Evolutionary conservation across 1,284 basidiomycete genomes (phyloP).

Genomic region (Cutaneotrichosporon sp.): DNA sequence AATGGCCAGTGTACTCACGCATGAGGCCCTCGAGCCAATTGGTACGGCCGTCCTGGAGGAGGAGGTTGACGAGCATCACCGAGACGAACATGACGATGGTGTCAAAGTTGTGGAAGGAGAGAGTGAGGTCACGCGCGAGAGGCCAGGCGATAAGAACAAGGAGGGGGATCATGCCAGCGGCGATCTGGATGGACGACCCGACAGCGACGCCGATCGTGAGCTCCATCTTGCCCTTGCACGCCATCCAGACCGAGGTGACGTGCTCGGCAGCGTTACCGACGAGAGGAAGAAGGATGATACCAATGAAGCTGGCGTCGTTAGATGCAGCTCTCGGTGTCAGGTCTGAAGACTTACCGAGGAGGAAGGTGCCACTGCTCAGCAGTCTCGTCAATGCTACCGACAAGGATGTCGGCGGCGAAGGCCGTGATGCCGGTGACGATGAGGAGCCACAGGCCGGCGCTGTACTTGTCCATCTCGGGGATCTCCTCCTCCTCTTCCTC

Average conservation of each 20-base stretch:
- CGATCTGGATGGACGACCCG: slow-evolving; percentile 89
- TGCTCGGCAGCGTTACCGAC: slow-evolving; percentile 71
- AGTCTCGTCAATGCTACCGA: slow-evolving; percentile 86
- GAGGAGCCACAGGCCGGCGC: slow-evolving; percentile 61
- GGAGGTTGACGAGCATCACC: slow-evolving; percentile 75
- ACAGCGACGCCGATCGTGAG: slow-evolving; percentile 84
- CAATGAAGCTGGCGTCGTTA: slow-evolving; percentile 45
- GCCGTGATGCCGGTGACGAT: slow-evolving; percentile 74
- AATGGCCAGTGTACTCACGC: slow-evolving; percentile 36
- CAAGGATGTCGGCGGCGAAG: slow-evolving; percentile 71
- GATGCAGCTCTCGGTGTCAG: neutral
- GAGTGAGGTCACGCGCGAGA: slow-evolving; percentile 65
- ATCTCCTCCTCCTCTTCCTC: slow-evolving; percentile 57
- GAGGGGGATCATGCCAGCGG: slow-evolving; percentile 79
- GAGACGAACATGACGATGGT: slow-evolving; percentile 81
- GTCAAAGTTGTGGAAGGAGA: slow-evolving; percentile 68
- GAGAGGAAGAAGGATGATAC: slow-evolving; percentile 58
- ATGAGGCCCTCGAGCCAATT: slow-evolving; percentile 87
- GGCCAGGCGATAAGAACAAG: slow-evolving; percentile 80
- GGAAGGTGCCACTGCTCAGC: slow-evolving; percentile 75
- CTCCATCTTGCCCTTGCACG: slow-evolving; percentile 67
- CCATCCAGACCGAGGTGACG: slow-evolving; percentile 83
- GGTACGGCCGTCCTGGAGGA: slow-evolving; percentile 71
- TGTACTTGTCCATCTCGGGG: slow-evolving; percentile 66
- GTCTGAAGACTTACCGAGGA: slow-evolving; percentile 56